Base-by-base conservation (phyloP, 2,329 filamentous ascomycete species). In the Trichoderma koningii region DNA sequence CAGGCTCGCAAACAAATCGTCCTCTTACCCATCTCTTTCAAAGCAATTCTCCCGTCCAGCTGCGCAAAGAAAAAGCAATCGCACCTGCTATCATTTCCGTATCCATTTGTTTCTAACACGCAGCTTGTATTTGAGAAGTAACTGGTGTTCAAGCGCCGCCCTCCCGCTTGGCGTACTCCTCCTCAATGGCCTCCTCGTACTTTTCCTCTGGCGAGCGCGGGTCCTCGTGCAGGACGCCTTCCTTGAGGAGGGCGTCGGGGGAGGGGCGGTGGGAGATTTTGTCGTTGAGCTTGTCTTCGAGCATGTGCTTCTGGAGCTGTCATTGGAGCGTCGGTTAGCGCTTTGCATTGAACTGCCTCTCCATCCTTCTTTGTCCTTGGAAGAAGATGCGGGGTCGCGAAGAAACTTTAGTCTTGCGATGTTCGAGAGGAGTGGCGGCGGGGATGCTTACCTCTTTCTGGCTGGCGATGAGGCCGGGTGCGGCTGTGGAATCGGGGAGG, bases 261-360 rank as follows among this genome's bases (percentile, higher is more conserved):
- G 85, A 83, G 1, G 93, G 93, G 21, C 93, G 85, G 71, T 89
- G 84, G 73, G 89, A 85, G 68, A 97, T 87, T 76, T 93, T 93
- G 73, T 96, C 92, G 77, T 96, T 95, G 68, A 97, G 83, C 63
- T 85, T 89, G 76, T 97, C 91, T 66, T 88, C 90, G 15, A 90
- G 86, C 93, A 97, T 97, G 76, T 92, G 89, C 75, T 89, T 92
- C 77, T 93, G 87, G 48, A 97, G 87, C 80, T 85, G 56, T 64
- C n/a, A 45, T 51, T 5, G 42, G 48, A 38, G n/a, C 9, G 21
- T 15, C 15, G 14, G 14, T 65, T 47, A 59, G 47, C 47, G 19
- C 5, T 30, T 5, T 28, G 14, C 4, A 5, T 14, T 30, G 3
- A 7, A 14, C 53, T 14, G 14, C 45, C 15, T 12, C 30, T 44